Evolutionary conservation across 2,329 filamentous ascomycete species (phyloP).

Genomic region (Diaporthe longicolla): DNA sequence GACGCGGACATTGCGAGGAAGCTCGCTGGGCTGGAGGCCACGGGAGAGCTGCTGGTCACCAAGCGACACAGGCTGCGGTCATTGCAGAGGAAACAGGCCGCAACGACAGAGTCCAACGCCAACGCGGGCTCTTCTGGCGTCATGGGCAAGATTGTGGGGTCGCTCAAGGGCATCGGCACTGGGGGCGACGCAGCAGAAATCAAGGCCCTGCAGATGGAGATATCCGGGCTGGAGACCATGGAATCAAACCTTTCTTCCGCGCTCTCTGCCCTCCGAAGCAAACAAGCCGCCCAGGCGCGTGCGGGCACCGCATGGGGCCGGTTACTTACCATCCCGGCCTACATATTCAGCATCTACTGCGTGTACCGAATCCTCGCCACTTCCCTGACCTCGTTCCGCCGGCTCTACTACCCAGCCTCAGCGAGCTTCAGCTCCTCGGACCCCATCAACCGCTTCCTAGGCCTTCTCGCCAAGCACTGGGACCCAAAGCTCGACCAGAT

Average conservation of each 20-base stretch:
- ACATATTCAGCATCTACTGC: conserved; percentile 85
- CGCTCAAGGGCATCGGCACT: conserved; percentile 69
- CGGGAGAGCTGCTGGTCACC: conserved; percentile 81
- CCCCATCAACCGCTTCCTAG: conserved; percentile 86
- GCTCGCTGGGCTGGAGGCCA: conserved; percentile 82
- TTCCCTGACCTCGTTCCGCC: conserved; percentile 75
- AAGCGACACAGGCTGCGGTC: conserved; percentile 81
- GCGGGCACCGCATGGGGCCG: conserved; percentile 78
- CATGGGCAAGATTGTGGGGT: conserved; percentile 80
- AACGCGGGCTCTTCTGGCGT: conserved; percentile 67
- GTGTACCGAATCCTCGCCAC: conserved; percentile 86
- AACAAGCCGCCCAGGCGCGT: conserved; percentile 74
- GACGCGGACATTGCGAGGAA: conserved; percentile 84
- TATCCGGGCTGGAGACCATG: conserved; percentile 86
- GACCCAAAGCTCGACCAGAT: conserved; percentile 85
- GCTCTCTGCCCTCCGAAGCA: conserved; percentile 73
- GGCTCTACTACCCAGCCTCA: conserved; percentile 60
- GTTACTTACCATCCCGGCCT: conserved; percentile 72
- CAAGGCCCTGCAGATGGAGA: conserved; percentile 77
- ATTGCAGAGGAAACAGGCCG: conserved; percentile 73
- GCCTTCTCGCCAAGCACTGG: conserved; percentile 85
- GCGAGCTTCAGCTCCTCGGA: conserved; percentile 78
- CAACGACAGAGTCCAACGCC: conserved; percentile 42
- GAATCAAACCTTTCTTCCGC: conserved; percentile 77
- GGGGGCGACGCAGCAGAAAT: conserved; percentile 72